phyloP scores from a whole-genome alignment of 371 early-diverging fungal species.

The Mucor piriformis region DNA sequence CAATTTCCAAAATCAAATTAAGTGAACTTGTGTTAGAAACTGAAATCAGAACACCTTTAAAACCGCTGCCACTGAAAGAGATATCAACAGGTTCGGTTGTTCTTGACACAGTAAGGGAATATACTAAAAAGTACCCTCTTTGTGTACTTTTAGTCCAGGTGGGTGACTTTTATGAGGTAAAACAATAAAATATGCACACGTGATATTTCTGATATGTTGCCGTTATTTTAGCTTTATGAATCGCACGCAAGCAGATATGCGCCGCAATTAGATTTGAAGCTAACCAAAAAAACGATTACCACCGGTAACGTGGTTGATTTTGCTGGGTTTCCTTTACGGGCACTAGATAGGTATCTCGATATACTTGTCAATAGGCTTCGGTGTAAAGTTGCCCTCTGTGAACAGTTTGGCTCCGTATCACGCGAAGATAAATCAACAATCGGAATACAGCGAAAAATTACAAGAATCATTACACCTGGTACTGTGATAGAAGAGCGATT shows the following conservation, averaged over 20 bases:
- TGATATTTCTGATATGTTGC: neutral
- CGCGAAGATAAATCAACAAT: constrained; percentile 45
- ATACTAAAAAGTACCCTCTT: constrained; percentile 68
- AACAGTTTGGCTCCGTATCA: constrained; percentile 66
- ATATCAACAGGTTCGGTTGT: constrained; percentile 48
- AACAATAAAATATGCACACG: neutral
- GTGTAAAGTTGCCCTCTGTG: constrained; percentile 83
- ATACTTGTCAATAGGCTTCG: constrained; percentile 70
- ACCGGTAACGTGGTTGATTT: constrained; percentile 56
- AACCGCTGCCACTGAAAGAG: neutral
- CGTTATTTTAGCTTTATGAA: constrained; percentile 63
- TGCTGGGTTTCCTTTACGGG: constrained; percentile 79
- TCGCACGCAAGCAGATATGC: constrained; percentile 76
- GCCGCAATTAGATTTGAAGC: constrained; percentile 68
- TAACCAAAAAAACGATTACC: constrained; percentile 57
- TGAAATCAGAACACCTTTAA: neutral
- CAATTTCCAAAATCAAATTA: constrained; percentile 14
- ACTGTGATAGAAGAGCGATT: constrained; percentile 81
- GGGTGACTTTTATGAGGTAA: constrained; percentile 92
- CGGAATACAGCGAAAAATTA: constrained; percentile 67
- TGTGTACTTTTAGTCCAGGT: constrained; percentile 89
- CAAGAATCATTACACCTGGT: constrained; percentile 87
- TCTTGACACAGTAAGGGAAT: constrained; percentile 61
- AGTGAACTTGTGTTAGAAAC: constrained; percentile 16
- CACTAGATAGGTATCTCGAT: constrained; percentile 78